phyloP scores from a whole-genome alignment of 192 early-diverging fungal species.

The Kappamyces sp. region DNA sequence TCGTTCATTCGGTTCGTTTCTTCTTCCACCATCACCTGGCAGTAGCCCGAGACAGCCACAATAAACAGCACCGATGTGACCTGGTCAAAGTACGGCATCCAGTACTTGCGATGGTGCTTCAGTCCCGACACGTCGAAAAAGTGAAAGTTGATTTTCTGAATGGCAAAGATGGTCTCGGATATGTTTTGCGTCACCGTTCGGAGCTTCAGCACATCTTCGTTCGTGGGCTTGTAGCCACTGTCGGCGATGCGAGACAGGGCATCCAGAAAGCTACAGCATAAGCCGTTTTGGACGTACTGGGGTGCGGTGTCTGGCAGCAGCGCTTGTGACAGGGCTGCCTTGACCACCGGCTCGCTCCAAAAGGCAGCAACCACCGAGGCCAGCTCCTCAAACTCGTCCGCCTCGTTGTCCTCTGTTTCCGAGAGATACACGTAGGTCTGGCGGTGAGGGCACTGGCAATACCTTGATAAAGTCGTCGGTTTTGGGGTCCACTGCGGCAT shows the following conservation, averaged over 20 bases:
- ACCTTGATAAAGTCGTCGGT: neutral
- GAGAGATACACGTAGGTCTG: too few species aligned
- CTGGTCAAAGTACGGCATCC: conserved; percentile 41
- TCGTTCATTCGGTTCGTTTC: conserved; percentile 40
- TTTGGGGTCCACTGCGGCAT: neutral
- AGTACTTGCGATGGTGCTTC: conserved; percentile 20
- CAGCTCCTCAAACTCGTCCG: too few species aligned
- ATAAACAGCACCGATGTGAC: conserved; percentile 42
- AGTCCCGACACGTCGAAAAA: conserved; percentile 15
- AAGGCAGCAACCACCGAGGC: too few species aligned
- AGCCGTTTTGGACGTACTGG: too few species aligned
- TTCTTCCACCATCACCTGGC: conserved; percentile 42
- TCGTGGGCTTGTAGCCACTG: conserved; percentile 1
- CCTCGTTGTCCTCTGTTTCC: too few species aligned
- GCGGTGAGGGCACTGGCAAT: neutral
- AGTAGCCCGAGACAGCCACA: conserved; percentile 30
- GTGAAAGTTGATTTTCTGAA: neutral
- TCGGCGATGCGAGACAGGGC: neutral
- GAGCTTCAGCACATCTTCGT: conserved; percentile 11
- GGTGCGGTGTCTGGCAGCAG: too few species aligned
- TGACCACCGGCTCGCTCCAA: too few species aligned
- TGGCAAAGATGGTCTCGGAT: conserved; percentile 14
- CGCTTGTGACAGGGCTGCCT: too few species aligned
- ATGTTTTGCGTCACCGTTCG: conserved; percentile 6
- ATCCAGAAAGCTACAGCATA: conserved; percentile 5